Evolutionary conservation across 2,329 filamentous ascomycete species (phyloP), one percentile per base, ranked within the genome.

Genomic region (Clarireedia hainanense): DNA sequence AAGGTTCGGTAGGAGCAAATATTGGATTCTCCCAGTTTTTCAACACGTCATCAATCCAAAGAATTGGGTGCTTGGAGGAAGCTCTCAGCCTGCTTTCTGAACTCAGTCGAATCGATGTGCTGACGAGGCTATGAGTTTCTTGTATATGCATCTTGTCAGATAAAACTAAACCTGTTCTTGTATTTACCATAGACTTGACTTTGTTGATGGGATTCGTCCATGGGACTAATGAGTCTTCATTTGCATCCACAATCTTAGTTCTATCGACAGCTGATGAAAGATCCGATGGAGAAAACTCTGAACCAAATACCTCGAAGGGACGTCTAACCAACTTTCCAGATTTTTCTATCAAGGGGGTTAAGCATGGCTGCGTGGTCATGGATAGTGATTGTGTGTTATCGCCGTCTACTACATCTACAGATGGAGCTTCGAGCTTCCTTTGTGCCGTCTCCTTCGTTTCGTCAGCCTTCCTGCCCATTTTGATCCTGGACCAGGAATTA

Each of bases 21-120:
- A 89, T 74, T 0, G 89, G 89, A 57, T 91, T 95, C 7, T 86
- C 71, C 89, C 89, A 95, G 7, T 74, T 75, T 37, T 76, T 69
- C 1, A 90, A 70, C 6, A 92, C 64, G 6, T 76, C 72, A 7
- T 76, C 73, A 2, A 91, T 71, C 86, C 86, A 90, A 9, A 68
- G 56, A 47, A 67, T 72, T 6, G 63, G 61, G 10, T 59, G 50
- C 6, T 49, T 53, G 42, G 17, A 37, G 58, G 71, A 47, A 71
- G 68, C 72, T n/a, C 6, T 17, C 14, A 37, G 20, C 24, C 34
- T 23, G 42, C 30, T 36, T 10, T 10, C 2, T 23, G 40, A 26
- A 24, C 20, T 23, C 34, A 55, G 15, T 12, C 26, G 27, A 23
- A n/a, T 10, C 15, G 37, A 10, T 46, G 48, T 4, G 23, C 47